Base-by-base conservation (phyloP, 23 red algal species). In the Agarophyton chilense region DNA sequence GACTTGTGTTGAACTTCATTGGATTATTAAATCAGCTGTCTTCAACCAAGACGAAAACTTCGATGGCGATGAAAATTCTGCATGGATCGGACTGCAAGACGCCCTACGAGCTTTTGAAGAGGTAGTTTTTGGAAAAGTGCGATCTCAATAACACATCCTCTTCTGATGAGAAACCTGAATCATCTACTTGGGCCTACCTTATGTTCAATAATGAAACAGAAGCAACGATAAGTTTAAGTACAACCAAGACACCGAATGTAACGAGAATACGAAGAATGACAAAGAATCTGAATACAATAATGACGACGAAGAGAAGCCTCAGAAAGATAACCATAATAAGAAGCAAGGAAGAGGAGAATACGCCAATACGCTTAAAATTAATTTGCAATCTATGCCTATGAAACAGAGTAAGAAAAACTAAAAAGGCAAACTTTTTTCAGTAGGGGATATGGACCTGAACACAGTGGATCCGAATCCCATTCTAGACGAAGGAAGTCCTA, bases 401-500 rank as follows among this genome's bases (percentile, higher is more conserved):
- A n/a, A n/a, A n/a, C n/a, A n/a, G n/a, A n/a, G n/a, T n/a, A n/a
- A n/a, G n/a, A n/a, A n/a, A n/a, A n/a, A n/a, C n/a, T n/a, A n/a
- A n/a, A n/a, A n/a, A n/a, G n/a, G n/a, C 8, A 67, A 67, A 38
- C 29, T 38, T 38, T 67, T 67, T 67, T 67, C 62, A 36, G 36
- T 36, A 67, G 35, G 62, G 62, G 62, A 67, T 67, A 35, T 26
- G 28, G 62, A 38, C 19, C 4, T 24, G 19, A 11, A 19, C 9
- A n/a, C 8, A 7, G 18, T 5, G 7, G 72, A 77, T 77, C 44
- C 49, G 72, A 77, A 77, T 54, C 72, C 72, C 44, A 77, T 77
- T 5, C 43, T 52, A 13, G 72, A 77, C 41, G 44, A 50, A 26
- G 40, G 40, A 21, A 52, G 17, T 49, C 41, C 38, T 46, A 31